These are phyloP conservation scores for Globisporangium takayamanum DNA, from an alignment of 352 stramenopile species.

Conservation along the genomic window DNA sequence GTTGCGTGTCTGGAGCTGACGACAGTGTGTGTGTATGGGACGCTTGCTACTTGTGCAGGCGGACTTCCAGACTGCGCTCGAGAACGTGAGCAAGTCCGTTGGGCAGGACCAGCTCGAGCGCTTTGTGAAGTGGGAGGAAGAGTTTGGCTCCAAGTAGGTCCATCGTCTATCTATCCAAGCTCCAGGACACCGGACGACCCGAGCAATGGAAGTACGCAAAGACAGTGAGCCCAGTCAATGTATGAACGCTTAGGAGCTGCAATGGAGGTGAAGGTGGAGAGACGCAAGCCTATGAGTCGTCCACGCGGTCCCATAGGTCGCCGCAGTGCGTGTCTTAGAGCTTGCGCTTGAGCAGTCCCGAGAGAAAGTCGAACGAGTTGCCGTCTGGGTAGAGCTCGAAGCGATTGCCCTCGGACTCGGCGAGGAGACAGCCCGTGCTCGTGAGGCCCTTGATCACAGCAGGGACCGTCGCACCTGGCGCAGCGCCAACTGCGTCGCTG, in stretches of 20 bases:
- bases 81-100: conserved; percentile 82
- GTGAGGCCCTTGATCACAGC: conserved; percentile 79
- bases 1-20: neutral
- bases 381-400: conserved; percentile 87
- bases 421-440: conserved; percentile 70
- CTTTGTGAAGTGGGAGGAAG: conserved; percentile 71
- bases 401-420: conserved; percentile 49
- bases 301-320: too few relatives aligned
- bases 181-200: too few relatives aligned
- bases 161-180: too few relatives aligned
- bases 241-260: too few relatives aligned
- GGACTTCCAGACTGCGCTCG: conserved; percentile 61
- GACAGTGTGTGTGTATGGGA: too few relatives aligned
- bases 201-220: neutral
- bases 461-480: conserved; percentile 25
- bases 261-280: too few relatives aligned
- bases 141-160: conserved; percentile 77
- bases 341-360: conserved; percentile 82
- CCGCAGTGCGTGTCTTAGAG: conserved; percentile 21
- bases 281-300: neutral
- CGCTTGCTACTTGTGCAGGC: conserved; percentile 13
- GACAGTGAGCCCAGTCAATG: neutral
- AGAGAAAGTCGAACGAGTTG: conserved; percentile 88
- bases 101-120: conserved; percentile 65
- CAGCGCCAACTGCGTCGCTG: conserved; percentile 21